phyloP scores from a whole-genome alignment of 306 rosid species.

The Malus sylvestris region DNA sequence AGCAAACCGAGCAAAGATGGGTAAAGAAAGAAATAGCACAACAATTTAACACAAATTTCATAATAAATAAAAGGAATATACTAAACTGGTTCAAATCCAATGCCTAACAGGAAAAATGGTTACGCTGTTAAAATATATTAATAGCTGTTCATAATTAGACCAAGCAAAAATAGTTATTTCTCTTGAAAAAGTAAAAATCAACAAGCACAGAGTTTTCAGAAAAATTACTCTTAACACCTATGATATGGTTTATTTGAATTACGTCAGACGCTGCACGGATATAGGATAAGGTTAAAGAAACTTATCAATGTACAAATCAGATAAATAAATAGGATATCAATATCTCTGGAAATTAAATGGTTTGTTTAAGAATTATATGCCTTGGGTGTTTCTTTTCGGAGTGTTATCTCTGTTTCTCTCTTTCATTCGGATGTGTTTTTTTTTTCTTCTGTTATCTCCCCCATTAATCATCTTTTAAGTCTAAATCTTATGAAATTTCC shows the following conservation, averaged over 20 bases:
- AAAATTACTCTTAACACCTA: too few species aligned
- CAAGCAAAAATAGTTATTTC: not conserved
- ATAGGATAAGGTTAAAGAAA: not conserved
- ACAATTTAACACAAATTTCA: too few species aligned
- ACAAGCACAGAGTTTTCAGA: not conserved
- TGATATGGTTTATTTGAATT: not conserved
- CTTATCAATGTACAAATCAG: not conserved
- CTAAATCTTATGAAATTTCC: not conserved
- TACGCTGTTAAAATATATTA: too few species aligned
- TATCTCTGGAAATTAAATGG: not conserved
- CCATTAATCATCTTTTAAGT: not conserved
- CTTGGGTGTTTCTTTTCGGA: not conserved
- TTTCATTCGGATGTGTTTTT: not conserved
- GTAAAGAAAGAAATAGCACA: too few species aligned
- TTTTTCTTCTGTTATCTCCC: not conserved
- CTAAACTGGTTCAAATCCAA: too few species aligned
- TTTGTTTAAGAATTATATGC: not conserved
- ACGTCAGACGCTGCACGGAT: not conserved
- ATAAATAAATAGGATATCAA: not conserved
- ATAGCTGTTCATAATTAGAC: not conserved
- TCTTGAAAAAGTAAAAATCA: not conserved
- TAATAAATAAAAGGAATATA: too few species aligned
- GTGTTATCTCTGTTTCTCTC: not conserved
- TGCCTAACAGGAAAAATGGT: too few species aligned
- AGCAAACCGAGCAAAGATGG: too few species aligned